These are phyloP conservation scores for Eucalyptus guilfoylei DNA, from an alignment of 345 rosid species.

Conservation along the genomic window DNA sequence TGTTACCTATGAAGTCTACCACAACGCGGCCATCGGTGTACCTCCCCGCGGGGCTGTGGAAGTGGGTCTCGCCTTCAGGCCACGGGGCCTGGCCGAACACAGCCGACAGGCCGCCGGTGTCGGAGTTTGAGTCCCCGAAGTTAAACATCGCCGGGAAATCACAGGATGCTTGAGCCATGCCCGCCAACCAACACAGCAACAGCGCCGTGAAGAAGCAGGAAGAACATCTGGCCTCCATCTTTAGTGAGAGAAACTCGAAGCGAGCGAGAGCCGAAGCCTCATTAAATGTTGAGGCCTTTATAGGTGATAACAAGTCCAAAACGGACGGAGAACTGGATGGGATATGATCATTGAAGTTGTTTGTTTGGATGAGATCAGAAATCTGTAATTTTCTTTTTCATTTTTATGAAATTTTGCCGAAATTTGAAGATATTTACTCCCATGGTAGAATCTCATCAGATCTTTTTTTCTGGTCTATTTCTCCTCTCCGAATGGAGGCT, in stretches of 20 bases:
- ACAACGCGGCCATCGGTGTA: slow-evolving; percentile 48
- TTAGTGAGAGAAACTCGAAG: background rate
- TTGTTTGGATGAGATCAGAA: background rate
- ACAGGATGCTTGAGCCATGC: background rate
- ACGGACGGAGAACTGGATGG: background rate
- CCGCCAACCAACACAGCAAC: background rate
- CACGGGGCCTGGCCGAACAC: slow-evolving; percentile 34
- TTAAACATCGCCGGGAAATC: slow-evolving; percentile 21
- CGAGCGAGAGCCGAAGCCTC: background rate
- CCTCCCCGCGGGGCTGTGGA: slow-evolving; percentile 44
- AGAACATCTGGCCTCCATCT: background rate
- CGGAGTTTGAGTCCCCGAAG: slow-evolving; percentile 38
- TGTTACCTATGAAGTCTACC: slow-evolving; percentile 50
- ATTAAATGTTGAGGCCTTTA: background rate
- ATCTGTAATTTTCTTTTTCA: background rate
- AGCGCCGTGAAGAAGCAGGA: background rate
- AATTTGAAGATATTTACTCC: background rate
- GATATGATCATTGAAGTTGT: background rate
- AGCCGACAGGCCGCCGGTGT: slow-evolving; percentile 47
- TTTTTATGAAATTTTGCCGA: background rate
- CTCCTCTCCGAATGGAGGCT: background rate
- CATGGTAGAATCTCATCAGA: background rate
- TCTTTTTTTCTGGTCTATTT: background rate
- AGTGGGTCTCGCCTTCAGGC: slow-evolving; percentile 45
- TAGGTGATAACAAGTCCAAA: background rate